Conservation (phyloP, 805 yeast species). For the Geotrichum ghanense region DNA sequence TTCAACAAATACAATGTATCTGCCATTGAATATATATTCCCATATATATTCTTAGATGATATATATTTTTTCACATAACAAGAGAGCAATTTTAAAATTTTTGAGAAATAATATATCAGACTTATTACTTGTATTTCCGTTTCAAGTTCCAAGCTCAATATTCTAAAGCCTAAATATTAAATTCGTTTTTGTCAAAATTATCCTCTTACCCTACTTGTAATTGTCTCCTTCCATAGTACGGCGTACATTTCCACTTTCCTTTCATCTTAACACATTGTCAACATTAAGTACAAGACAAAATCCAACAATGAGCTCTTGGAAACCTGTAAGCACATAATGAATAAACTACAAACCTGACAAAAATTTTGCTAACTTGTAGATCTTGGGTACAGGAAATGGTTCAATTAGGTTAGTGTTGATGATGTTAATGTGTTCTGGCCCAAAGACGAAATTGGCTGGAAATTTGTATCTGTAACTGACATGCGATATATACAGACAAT, state of each 20-base stretch:
- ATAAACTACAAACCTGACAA: background rate
- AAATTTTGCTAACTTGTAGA: background rate
- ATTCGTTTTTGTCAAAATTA: background rate
- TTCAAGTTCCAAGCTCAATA: background rate
- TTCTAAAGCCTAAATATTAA: background rate
- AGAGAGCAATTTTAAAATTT: background rate
- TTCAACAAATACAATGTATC: too few relatives aligned
- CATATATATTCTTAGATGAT: too few relatives aligned
- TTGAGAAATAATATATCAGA: background rate
- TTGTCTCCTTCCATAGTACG: background rate
- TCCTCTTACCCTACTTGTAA: background rate
- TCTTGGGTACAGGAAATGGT: background rate
- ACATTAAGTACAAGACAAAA: background rate
- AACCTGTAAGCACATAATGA: background rate
- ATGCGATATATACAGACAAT: background rate
- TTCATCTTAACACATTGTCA: background rate
- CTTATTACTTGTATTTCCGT: background rate
- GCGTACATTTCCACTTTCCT: background rate
- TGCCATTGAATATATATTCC: background rate
- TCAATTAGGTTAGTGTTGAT: conserved; percentile 1
- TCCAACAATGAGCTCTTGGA: background rate
- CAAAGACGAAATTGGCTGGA: background rate
- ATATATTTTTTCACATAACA: background rate
- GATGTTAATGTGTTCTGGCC: background rate
- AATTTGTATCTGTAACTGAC: background rate